A percentile compares a stretch with the other conserved stretches of the same genome.
phyloP scores from a whole-genome alignment of 805 yeast species.

The Candida ulmi region DNA sequence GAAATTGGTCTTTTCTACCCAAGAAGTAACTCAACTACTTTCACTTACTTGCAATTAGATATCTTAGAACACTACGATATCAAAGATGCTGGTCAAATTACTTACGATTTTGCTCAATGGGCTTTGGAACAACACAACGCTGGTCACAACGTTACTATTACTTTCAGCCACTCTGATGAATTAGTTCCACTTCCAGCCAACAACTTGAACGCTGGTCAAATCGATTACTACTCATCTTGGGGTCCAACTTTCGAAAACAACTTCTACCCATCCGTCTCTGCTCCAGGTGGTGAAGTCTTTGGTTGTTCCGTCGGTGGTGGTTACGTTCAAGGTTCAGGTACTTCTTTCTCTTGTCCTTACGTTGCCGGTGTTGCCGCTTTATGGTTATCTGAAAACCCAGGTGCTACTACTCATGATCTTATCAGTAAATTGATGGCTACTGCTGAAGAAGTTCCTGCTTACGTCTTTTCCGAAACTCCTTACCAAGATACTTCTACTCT shows the following conservation, averaged over 20 bases:
- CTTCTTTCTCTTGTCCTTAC: constrained; percentile 13
- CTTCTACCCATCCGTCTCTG: constrained; percentile 11
- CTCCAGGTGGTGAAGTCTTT: constrained; percentile 16
- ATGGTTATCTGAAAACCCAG: constrained; percentile 3
- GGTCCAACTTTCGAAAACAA: constrained; percentile 15
- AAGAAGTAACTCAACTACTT: neutral
- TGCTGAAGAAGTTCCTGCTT: constrained; percentile 3
- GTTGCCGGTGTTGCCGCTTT: constrained; percentile 14
- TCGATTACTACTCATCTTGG: constrained; percentile 11
- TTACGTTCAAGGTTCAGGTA: constrained; percentile 9
- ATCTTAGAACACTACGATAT: neutral
- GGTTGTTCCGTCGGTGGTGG: constrained; percentile 9
- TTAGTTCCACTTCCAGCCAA: neutral
- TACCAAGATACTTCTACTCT: constrained; percentile 5
- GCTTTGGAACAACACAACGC: neutral
- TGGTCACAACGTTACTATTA: constrained; percentile 6
- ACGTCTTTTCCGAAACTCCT: neutral
- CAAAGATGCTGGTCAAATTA: constrained; percentile 3
- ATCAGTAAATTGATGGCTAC: constrained; percentile 3
- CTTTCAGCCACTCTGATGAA: neutral
- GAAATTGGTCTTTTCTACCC: constrained; percentile 1
- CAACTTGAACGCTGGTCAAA: constrained; percentile 8
- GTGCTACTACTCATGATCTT: constrained; percentile 3
- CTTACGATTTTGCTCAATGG: constrained; percentile 10
- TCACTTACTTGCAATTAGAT: neutral